Evolutionary conservation across 805 yeast species (phyloP).

Genomic region (Torulaspora quercuum): DNA sequence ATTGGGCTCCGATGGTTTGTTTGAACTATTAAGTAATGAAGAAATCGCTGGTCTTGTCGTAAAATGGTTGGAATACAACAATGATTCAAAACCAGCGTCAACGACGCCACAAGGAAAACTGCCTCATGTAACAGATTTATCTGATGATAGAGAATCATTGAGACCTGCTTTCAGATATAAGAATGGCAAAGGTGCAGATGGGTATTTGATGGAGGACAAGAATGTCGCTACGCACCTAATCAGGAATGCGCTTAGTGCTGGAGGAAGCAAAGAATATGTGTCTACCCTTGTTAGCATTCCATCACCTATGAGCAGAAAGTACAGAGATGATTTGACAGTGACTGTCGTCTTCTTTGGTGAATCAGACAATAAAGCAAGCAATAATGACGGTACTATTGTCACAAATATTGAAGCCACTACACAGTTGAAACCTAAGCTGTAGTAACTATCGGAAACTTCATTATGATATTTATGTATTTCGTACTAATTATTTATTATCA

Average conservation of each 20-base stretch:
- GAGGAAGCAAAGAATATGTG: slow-evolving; percentile 82
- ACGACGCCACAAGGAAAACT: slow-evolving; percentile 37
- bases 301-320: slow-evolving; percentile 82
- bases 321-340: slow-evolving; percentile 93
- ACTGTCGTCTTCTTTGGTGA: slow-evolving; percentile 92
- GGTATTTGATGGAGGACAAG: slow-evolving; percentile 68
- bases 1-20: slow-evolving; percentile 90
- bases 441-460: slow-evolving; percentile 3
- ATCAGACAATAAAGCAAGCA: slow-evolving; percentile 27
- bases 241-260: slow-evolving; percentile 87
- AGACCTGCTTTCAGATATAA: slow-evolving; percentile 73
- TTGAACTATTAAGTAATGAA: slow-evolving; percentile 86
- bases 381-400: slow-evolving; percentile 23
- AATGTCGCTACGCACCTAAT: slow-evolving; percentile 92
- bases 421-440: slow-evolving; percentile 28
- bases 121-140: slow-evolving; percentile 62
- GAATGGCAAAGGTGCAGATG: slow-evolving; percentile 34
- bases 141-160: slow-evolving; percentile 51
- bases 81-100: slow-evolving; percentile 10
- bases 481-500: slow-evolving; percentile 4
- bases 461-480: not conserved
- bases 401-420: slow-evolving; percentile 30
- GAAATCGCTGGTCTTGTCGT: slow-evolving; percentile 91
- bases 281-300: slow-evolving; percentile 88
- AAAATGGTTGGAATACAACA: slow-evolving; percentile 80